Conservation (phyloP, 2,329 filamentous ascomycete genomes). For the Diaporthe capsici region DNA sequence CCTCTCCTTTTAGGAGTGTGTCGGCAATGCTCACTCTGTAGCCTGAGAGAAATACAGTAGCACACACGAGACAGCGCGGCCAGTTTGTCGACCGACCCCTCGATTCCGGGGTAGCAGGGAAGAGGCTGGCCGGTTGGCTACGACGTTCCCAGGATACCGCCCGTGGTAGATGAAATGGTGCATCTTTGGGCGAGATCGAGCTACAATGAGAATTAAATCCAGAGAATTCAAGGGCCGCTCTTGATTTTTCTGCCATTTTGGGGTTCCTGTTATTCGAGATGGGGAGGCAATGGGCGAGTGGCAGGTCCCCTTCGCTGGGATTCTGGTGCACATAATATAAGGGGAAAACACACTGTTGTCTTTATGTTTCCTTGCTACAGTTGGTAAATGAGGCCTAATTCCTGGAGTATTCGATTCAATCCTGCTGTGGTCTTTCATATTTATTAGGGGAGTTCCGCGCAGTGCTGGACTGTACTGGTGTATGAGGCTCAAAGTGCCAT, state of each 20-base stretch:
- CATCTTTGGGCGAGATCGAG: neutral
- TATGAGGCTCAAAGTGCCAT: neutral
- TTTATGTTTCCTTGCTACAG: too few species aligned
- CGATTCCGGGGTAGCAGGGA: constrained; percentile 32
- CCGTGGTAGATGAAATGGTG: too few species aligned
- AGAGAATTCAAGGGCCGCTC: neutral
- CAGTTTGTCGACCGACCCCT: constrained; percentile 12
- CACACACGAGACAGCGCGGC: neutral
- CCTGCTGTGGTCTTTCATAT: neutral
- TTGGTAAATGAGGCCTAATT: neutral
- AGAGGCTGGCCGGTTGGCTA: constrained; percentile 7
- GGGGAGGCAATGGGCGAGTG: constrained; percentile 7
- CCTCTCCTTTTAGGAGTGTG: neutral
- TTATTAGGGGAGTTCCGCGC: neutral
- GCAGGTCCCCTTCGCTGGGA: neutral
- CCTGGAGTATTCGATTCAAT: neutral
- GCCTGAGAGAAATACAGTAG: neutral
- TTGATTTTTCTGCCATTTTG: neutral
- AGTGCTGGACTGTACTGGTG: neutral
- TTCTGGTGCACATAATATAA: neutral
- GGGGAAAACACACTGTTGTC: neutral
- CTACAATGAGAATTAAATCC: neutral
- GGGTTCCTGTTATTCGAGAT: neutral
- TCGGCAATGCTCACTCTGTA: neutral
- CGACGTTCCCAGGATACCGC: neutral